Conservation (phyloP, 257 asterid species). For the Solanum infundibuliforme region DNA sequence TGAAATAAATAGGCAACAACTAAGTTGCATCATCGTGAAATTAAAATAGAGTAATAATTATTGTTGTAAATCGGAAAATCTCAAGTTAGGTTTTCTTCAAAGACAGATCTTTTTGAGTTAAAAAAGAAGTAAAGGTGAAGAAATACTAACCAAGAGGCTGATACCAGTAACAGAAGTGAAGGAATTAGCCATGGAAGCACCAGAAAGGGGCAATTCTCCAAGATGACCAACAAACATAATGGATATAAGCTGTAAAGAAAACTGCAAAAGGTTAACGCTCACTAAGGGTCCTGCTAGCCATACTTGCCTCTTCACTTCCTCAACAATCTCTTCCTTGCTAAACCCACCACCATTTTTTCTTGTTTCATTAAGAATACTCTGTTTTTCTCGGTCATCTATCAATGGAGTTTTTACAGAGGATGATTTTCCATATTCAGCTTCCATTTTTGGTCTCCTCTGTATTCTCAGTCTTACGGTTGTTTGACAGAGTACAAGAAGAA, state of each 20-base stretch:
- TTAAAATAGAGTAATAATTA: not conserved
- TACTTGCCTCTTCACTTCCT: slow-evolving; percentile 54
- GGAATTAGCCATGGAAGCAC: slow-evolving; percentile 83
- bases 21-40: not conserved
- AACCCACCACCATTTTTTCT: not conserved
- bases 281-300: slow-evolving; percentile 81
- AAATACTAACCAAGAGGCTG: slow-evolving; percentile 40
- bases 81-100: not conserved
- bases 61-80: not conserved
- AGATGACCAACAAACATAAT: slow-evolving; percentile 88
- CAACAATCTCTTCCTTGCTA: slow-evolving; percentile 23
- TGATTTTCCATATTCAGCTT: not conserved
- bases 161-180: slow-evolving; percentile 88
- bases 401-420: not conserved
- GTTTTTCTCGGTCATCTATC: not conserved
- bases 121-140: not conserved
- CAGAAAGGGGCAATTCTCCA: slow-evolving; percentile 58
- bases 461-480: not conserved
- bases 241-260: slow-evolving; percentile 57
- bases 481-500: not conserved
- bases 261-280: slow-evolving; percentile 45
- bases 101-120: not conserved
- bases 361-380: not conserved
- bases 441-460: not conserved
- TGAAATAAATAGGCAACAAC: not conserved